These are phyloP conservation scores for Coemansia umbellata DNA, from an alignment of 192 early-diverging fungal species.

Conservation along the genomic window DNA sequence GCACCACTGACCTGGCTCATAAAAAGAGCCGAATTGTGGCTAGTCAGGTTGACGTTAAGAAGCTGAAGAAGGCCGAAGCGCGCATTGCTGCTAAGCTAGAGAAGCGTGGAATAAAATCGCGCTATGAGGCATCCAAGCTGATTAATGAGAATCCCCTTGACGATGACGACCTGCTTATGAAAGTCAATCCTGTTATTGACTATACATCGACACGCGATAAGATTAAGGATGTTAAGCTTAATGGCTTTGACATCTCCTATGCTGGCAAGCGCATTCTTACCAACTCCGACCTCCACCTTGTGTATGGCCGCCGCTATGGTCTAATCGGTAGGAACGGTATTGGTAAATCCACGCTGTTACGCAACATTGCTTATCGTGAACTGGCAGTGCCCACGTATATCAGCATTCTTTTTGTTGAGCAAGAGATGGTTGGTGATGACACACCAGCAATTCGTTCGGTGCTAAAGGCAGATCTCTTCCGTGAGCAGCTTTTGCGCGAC, in stretches of 20 bases:
- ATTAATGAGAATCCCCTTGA: constrained; percentile 62
- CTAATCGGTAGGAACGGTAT: constrained; percentile 92
- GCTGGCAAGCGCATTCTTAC: constrained; percentile 92
- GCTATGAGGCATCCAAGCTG: constrained; percentile 73
- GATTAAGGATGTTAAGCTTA: constrained; percentile 94
- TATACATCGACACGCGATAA: constrained; percentile 73
- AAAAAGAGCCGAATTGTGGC: constrained; percentile 63
- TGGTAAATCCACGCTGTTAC: constrained; percentile 77
- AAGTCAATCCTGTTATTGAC: constrained; percentile 88
- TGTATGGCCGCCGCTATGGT: constrained; percentile 91
- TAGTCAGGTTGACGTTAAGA: constrained; percentile 73
- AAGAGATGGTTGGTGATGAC: constrained; percentile 94
- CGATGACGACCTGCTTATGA: constrained; percentile 69
- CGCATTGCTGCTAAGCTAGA: constrained; percentile 89
- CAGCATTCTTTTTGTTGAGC: constrained; percentile 94
- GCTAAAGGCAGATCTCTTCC: constrained; percentile 88
- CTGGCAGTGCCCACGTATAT: constrained; percentile 86
- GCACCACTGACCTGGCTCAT: constrained; percentile 62
- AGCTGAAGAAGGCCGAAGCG: constrained; percentile 87
- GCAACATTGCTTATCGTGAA: constrained; percentile 79
- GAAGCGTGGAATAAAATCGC: constrained; percentile 66
- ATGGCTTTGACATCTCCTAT: constrained; percentile 95
- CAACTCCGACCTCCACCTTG: constrained; percentile 75
- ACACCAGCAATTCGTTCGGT: constrained; percentile 83
- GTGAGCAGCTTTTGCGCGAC: constrained; percentile 82